A percentile compares a stretch with the other conserved stretches of the same genome.
Evolutionary conservation across 2,329 filamentous ascomycete genomes (phyloP).

Genomic region (Coniella lustricola): DNA sequence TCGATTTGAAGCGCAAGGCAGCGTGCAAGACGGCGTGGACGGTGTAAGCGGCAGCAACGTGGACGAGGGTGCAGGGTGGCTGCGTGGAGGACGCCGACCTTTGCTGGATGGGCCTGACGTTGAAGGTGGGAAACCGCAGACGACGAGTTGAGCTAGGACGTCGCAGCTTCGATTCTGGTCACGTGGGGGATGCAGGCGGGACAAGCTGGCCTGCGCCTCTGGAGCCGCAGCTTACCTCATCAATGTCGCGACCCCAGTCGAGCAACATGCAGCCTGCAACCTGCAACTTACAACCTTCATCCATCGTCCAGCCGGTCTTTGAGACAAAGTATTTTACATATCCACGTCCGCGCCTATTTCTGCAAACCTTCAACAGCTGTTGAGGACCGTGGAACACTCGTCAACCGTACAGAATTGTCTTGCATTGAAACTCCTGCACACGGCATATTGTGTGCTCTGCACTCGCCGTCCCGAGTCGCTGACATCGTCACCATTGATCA

Average conservation of each 20-base stretch:
- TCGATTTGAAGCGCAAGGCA: background rate
- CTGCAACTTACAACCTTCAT: no score
- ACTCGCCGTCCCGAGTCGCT: no score
- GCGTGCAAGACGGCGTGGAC: background rate
- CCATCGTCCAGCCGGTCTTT: no score
- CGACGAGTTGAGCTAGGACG: slow-evolving; percentile 1
- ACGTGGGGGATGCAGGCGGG: background rate
- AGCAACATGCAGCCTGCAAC: background rate
- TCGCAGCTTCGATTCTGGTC: slow-evolving; percentile 5
- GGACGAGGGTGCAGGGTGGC: slow-evolving; percentile 3
- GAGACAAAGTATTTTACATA: no score
- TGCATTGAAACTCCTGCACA: no score
- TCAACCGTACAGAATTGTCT: no score
- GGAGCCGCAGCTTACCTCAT: slow-evolving; percentile 5
- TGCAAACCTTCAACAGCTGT: no score
- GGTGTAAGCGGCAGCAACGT: background rate
- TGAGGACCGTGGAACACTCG: no score
- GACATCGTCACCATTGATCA: no score
- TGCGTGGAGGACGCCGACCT: background rate
- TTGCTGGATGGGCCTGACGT: background rate
- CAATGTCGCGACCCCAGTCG: background rate
- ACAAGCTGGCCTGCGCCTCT: background rate
- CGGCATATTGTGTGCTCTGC: no score
- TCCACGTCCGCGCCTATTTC: no score
- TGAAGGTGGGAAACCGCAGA: slow-evolving; percentile 8